Evolutionary conservation across 2,329 filamentous ascomycete species (phyloP).

Genomic region (Boeremia exigua): DNA sequence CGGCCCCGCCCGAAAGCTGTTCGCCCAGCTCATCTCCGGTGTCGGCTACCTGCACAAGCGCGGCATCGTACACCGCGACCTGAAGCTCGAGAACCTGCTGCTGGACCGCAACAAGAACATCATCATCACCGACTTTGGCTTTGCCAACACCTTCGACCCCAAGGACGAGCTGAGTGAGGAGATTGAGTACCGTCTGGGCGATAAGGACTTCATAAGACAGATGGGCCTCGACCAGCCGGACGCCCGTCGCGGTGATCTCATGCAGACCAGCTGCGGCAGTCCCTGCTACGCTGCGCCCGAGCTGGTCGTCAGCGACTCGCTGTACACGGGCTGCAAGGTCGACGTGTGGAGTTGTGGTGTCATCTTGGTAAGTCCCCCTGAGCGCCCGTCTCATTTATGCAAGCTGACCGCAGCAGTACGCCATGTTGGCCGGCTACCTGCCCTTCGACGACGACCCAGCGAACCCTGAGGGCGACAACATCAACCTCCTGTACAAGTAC

Average conservation of each 20-base stretch:
- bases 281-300: slow-evolving; percentile 98
- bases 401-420: slow-evolving; percentile 69
- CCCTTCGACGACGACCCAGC: slow-evolving; percentile 98
- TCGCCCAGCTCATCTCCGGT: slow-evolving; percentile 93
- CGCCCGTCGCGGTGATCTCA: slow-evolving; percentile 85
- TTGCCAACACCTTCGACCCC: slow-evolving; percentile 96
- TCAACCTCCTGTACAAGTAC: slow-evolving; percentile 98
- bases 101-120: slow-evolving; percentile 97
- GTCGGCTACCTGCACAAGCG: slow-evolving; percentile 98
- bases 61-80: slow-evolving; percentile 94
- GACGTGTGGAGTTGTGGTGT: slow-evolving; percentile 99
- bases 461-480: slow-evolving; percentile 98
- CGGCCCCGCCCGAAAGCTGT: slow-evolving; percentile 84
- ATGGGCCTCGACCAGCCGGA: slow-evolving; percentile 83
- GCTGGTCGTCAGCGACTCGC: slow-evolving; percentile 93
- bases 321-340: slow-evolving; percentile 97
- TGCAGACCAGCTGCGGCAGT: slow-evolving; percentile 98
- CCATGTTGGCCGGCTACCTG: slow-evolving; percentile 96
- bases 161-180: slow-evolving; percentile 87
- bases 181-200: slow-evolving; percentile 83
- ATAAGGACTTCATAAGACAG: slow-evolving; percentile 86
- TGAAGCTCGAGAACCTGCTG: slow-evolving; percentile 95
- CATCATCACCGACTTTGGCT: slow-evolving; percentile 99
- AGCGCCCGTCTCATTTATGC: slow-evolving; percentile 15
- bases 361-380: slow-evolving; percentile 76